Base-by-base conservation (phyloP, 1,139 yeast species). In the Saccharomyces hybrid region DNA sequence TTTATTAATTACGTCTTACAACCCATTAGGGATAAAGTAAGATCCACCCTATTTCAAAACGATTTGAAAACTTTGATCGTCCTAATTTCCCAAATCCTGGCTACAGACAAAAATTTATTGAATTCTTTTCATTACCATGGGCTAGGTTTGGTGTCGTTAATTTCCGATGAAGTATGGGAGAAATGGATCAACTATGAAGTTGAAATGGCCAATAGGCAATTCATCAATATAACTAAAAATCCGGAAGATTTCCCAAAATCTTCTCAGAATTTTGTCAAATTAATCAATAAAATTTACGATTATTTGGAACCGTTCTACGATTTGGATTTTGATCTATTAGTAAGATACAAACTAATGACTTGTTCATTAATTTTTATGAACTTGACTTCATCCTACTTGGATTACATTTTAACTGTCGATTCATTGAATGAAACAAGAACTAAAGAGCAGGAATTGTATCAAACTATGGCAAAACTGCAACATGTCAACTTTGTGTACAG, bases 151-250 rank as follows among this genome's bases (percentile, higher is more conserved):
- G 60, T 61, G 3, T 62, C 69, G 1, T 53, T 68, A 38, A 59
- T 68, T 2, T 61, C 68, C 2, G 56, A 61, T 2, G 60, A 61
- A 5, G 53, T 62, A 52, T 75, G 82, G 63, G 75, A 76, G n/a
- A 73, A 73, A 48, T 89, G 96, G 96, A 73, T 89, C 3, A 68
- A 71, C 4, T 78, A 82, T 59, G 96, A 90, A 65, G 73, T 77
- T 31, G 75, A 76, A 42, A 73, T 84, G 55, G 85, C 88, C 2
- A 70, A 73, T 31, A 73, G 73, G 23, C 76, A 93, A 58, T 87
- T 79, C 59, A 73, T 77, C 20, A 87, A 81, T 56, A 81, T 88
- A 28, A 71, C 84, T 8, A 74, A 75, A 1, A 70, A 80, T 1
- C 64, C 74, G 0, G 77, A 80, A 56, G 84, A 88, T 1, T 82